Base-by-base conservation (phyloP, 2,329 filamentous ascomycete genomes). In the Fusarium penzigii region DNA sequence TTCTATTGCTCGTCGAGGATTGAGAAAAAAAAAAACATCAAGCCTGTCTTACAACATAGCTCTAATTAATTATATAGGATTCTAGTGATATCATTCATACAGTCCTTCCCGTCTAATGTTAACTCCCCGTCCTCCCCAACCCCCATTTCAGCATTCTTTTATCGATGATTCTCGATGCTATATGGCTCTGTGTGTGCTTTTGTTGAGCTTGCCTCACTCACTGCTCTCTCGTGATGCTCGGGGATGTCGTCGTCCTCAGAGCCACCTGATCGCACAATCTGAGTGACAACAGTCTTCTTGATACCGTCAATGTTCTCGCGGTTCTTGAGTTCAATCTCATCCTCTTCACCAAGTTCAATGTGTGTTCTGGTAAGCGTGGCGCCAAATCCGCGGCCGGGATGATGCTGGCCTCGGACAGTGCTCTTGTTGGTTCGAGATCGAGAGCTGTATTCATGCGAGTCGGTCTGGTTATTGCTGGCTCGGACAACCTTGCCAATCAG, bases 321-420 rank as follows among this genome's bases (percentile, higher is more conserved):
- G n/a, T 57, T 52, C 49, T 62, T 62, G 25, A 58, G 59, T 40
- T 63, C 60, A 6, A 64, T 60, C 41, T 65, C 53, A 14, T 68
- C 56, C 13, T 63, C 65, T 3, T 63, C 61, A 39, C 56, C 58
- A 6, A 65, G 56, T 50, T 66, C 62, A 36, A 75, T 62, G 38
- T 62, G 59, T 2, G 56, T 57, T 14, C 59, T 51, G 12, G 59
- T 52, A 2, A 63, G 48, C 5, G 51, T 57, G 6, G 51, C 52
- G n/a, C 57, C 55, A 40, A 63, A 58, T 20, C 60, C 57, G 25
- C 57, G 32, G 32, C 32, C 32, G 13, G 32, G 44, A 10, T 48
- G 53, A 6, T 63, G 20, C 2, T 46, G 59, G 51, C 7, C 60
- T 57, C 20, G 20, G 25, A 46, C 47, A 17, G 34, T 36, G 10